Conservation (phyloP, 176 grass and related monocot genomes). For the Oryza meyeriana region DNA sequence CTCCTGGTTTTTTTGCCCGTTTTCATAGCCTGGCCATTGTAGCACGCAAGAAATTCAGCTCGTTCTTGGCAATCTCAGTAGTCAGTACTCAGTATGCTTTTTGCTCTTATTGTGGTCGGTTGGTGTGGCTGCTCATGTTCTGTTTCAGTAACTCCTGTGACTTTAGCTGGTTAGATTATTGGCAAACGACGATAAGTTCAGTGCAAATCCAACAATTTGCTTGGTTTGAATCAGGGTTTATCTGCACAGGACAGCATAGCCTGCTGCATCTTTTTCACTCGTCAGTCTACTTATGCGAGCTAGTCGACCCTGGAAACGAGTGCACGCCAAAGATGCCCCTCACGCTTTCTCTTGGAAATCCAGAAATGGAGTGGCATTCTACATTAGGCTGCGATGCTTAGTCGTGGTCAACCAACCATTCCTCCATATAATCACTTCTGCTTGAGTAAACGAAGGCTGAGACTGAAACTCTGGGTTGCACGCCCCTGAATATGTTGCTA, state of each 20-base stretch:
- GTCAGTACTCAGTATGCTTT: conserved; percentile 9
- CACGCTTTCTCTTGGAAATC: neutral
- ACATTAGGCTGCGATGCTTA: neutral
- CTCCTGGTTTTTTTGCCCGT: neutral
- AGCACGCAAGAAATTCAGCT: conserved; percentile 21
- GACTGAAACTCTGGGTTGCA: neutral
- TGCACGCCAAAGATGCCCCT: conserved; percentile 21
- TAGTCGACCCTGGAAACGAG: conserved; percentile 31
- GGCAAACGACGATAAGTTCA: neutral
- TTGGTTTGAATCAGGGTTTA: neutral
- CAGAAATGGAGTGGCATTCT: neutral
- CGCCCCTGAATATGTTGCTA: conserved; percentile 10
- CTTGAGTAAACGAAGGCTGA: neutral
- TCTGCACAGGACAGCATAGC: neutral
- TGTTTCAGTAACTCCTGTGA: neutral
- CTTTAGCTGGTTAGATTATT: neutral
- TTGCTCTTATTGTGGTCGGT: neutral
- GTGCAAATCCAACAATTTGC: neutral
- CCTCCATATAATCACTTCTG: neutral
- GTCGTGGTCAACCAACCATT: conserved; percentile 18
- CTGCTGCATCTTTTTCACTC: neutral
- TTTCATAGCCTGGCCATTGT: neutral
- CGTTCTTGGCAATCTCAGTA: conserved; percentile 3
- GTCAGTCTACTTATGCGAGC: neutral
- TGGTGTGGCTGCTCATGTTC: neutral